A percentile compares a stretch with the other conserved stretches of the same genome.
phyloP scores from a whole-genome alignment of 2,329 filamentous ascomycete species.

The Arthrinium puccinioides region DNA sequence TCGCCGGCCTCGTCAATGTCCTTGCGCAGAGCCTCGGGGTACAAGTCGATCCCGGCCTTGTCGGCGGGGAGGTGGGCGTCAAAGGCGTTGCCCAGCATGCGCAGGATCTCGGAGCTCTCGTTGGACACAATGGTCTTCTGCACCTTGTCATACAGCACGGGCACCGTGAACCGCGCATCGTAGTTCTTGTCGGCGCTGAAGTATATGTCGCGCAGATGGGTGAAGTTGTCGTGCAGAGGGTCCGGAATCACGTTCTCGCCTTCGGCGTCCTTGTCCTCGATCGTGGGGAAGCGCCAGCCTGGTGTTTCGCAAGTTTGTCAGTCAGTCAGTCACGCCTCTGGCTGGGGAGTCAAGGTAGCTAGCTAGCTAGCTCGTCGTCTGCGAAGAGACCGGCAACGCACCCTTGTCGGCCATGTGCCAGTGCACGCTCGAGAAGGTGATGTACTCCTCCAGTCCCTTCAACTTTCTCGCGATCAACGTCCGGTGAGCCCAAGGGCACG shows the following conservation, averaged over 20 bases:
- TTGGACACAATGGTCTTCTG: conserved; percentile 76
- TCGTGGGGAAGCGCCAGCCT: conserved; percentile 78
- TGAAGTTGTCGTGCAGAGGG: conserved; percentile 62
- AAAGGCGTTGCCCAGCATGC: conserved; percentile 82
- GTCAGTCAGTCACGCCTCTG: not conserved
- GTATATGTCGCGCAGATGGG: conserved; percentile 71
- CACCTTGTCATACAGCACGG: conserved; percentile 77
- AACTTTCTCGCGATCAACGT: conserved; percentile 81
- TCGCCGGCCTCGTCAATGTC: conserved; percentile 71
- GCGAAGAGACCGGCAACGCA: no score
- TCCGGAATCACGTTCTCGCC: conserved; percentile 59
- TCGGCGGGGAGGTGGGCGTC: conserved; percentile 59
- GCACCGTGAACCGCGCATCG: conserved; percentile 76
- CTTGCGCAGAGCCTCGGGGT: conserved; percentile 54
- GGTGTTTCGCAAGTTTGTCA: conserved; percentile 5
- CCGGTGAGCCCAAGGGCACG: conserved; percentile 89
- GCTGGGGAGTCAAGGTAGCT: not conserved
- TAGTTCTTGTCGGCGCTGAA: conserved; percentile 68
- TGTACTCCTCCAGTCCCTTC: conserved; percentile 84
- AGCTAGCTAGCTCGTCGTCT: not conserved
- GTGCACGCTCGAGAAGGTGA: conserved; percentile 76
- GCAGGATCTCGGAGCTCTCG: conserved; percentile 85
- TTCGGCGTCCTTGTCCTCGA: conserved; percentile 46
- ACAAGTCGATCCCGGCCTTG: conserved; percentile 56
- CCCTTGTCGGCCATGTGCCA: conserved; percentile 70